phyloP scores from a whole-genome alignment of 257 asterid species.

The Lycium barbarum region DNA sequence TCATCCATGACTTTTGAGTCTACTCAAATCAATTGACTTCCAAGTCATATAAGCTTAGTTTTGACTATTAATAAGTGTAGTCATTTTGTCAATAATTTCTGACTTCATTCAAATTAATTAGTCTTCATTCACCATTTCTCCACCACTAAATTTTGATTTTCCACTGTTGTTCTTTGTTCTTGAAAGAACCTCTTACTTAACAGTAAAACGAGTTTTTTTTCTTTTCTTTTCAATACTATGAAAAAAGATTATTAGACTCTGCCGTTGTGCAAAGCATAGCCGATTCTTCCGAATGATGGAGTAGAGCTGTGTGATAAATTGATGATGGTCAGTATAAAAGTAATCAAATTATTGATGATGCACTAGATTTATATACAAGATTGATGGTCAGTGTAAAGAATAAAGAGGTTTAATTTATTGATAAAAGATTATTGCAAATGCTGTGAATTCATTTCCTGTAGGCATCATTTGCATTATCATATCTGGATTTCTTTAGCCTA shows the following conservation, averaged over 20 bases:
- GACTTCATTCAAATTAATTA: background rate
- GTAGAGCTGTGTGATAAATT: background rate
- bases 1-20: background rate
- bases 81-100: background rate
- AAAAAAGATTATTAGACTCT: background rate
- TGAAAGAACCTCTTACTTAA: background rate
- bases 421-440: background rate
- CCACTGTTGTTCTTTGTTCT: background rate
- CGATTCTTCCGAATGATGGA: background rate
- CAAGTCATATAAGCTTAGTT: background rate
- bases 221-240: background rate
- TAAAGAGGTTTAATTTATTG: background rate
- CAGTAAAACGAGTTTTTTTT: background rate
- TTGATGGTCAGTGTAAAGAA: background rate
- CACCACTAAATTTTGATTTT: background rate
- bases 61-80: background rate
- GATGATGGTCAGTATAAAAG: background rate
- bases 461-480: background rate
- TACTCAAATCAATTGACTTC: background rate
- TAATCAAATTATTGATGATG: background rate
- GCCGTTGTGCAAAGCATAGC: background rate
- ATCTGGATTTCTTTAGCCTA: background rate
- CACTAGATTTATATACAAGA: background rate
- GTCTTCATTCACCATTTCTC: background rate
- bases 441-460: background rate